Base-by-base conservation (phyloP, 2,329 filamentous ascomycete genomes). In the Metarhizium brunneum region DNA sequence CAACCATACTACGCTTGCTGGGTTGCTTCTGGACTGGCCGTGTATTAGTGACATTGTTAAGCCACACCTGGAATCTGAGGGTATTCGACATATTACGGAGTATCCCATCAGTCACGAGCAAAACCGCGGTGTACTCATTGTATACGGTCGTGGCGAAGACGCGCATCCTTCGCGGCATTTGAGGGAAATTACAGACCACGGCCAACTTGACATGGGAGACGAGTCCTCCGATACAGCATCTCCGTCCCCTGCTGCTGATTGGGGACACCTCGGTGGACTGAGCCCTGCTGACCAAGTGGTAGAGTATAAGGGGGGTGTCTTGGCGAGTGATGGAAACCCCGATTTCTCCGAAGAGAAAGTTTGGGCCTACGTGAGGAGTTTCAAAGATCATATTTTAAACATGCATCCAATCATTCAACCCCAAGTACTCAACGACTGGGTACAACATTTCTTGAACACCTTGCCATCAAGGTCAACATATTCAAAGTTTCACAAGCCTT, bases 1-100 rank as follows among this genome's bases (percentile, higher is more conserved):
- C 32, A 89, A 95, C 61, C 92, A 97, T 65, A 95, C 90, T 0
- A 96, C 92, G 0, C 83, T 90, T n/a, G 91, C 91, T 1, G 89
- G 94, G 52, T 82, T 91, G 59, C 75, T 97, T 18, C 74, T 97
- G 32, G 77, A 81, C 50, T 91, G 87, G 84, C 80, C 80, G 0
- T 80, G 84, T 0, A 90, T 94, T 54, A 72, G 77, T 66, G 72
- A 78, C 59, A 66, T 96, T 65, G 83, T 89, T 38, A 76, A 66
- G 58, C 71, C 69, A 51, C 74, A 75, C 30, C 67, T 84, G 54
- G 69, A 75, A 25, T 67, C 66, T 2, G 74, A 79, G 53, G 76
- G 75, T 35, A 76, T 85, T 63, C 74, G 76, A 36, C 77, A 78
- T 53, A 77, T 85, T 30, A 81, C 83, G 55, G 82, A 87, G 60